phyloP scores from a whole-genome alignment of 202 grass and related monocot species.

The Saccharum hybrid region DNA sequence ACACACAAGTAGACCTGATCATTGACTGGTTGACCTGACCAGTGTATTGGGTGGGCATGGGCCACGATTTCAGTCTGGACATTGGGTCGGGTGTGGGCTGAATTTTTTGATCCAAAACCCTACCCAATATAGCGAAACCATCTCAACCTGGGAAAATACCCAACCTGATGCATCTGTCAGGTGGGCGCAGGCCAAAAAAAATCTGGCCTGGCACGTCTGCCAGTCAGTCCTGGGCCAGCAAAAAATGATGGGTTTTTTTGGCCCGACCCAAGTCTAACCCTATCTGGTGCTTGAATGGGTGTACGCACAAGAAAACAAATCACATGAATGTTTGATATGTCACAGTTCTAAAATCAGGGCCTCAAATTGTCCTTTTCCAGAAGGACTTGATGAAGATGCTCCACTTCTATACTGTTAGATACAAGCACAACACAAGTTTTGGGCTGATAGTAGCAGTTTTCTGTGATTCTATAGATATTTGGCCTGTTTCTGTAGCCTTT shows the following conservation, averaged over 20 bases:
- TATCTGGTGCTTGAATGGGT: background rate
- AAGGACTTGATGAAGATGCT: background rate
- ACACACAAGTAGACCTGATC: background rate
- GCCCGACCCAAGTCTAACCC: background rate
- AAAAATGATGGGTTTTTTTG: background rate
- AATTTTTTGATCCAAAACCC: too few species aligned
- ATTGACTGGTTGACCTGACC: too few species aligned
- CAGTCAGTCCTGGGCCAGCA: background rate
- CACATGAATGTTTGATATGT: slow-evolving; percentile 12
- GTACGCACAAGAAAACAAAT: background rate
- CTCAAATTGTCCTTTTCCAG: background rate
- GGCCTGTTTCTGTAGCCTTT: slow-evolving; percentile 4
- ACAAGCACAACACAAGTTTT: background rate
- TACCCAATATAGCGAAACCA: too few species aligned
- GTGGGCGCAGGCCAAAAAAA: too few species aligned
- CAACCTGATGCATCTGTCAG: too few species aligned
- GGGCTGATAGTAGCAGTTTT: background rate
- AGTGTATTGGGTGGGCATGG: too few species aligned
- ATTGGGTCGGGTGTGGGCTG: too few species aligned
- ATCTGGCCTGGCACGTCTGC: too few species aligned
- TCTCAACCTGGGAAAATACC: too few species aligned
- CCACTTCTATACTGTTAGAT: slow-evolving; percentile 7
- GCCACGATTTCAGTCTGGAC: too few species aligned
- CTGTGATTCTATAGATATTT: slow-evolving; percentile 18
- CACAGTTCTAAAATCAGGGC: background rate